Conservation (phyloP, 306 rosid species). For the Coriaria nepalensis region DNA sequence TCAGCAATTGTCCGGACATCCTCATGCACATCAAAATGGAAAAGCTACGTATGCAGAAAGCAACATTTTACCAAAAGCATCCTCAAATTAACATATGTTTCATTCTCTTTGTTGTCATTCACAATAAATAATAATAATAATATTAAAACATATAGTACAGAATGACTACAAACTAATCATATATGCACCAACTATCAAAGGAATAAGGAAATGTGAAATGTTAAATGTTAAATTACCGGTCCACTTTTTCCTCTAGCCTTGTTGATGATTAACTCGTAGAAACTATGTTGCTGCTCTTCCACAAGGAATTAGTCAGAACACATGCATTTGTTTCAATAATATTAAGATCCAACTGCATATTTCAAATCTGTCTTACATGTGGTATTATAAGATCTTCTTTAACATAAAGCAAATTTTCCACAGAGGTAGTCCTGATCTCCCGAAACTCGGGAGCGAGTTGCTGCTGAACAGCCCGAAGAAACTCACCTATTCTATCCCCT, state of each 20-base stretch:
- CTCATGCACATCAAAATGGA: conserved; percentile 95
- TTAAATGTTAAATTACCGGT: conserved; percentile 73
- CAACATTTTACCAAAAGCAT: conserved; percentile 1
- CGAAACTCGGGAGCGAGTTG: conserved; percentile 93
- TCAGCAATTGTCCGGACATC: conserved; percentile 92
- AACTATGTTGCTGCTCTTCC: conserved; percentile 79
- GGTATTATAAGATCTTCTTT: conserved; percentile 98
- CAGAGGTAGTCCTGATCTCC: conserved; percentile 88
- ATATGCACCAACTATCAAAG: too few species aligned
- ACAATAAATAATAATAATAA: too few species aligned
- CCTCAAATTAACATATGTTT: conserved; percentile 8
- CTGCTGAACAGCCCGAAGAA: conserved; percentile 80
- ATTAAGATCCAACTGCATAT: conserved; percentile 4
- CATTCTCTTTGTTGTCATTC: too few species aligned
- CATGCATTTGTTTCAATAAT: conserved; percentile 2
- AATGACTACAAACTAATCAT: too few species aligned
- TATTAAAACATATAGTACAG: too few species aligned
- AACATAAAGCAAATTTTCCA: conserved; percentile 90
- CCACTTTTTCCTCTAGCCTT: conserved; percentile 98
- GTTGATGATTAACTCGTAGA: conserved; percentile 82
- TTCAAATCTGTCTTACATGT: conserved; percentile 35
- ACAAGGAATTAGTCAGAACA: conserved; percentile 20
- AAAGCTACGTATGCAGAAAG: conserved; percentile 40
- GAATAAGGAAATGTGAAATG: neutral
- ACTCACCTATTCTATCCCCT: conserved; percentile 87